A percentile compares a stretch with the other conserved stretches of the same genome.
Conservation (phyloP, 176 grass and related monocot genomes). For the Juncus effusus region DNA sequence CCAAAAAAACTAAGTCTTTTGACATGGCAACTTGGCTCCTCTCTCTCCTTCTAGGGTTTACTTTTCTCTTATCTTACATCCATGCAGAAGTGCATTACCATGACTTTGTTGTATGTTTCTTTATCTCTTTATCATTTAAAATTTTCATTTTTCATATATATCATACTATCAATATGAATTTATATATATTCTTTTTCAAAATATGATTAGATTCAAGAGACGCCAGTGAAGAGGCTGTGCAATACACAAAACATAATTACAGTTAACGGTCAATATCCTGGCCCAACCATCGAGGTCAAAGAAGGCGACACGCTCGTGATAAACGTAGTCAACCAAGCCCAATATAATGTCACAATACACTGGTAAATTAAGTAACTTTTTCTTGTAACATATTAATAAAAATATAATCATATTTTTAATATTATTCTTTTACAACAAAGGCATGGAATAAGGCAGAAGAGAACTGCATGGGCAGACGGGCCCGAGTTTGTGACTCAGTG, state of each 20-base stretch:
- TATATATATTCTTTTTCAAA: neutral
- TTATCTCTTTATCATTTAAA: neutral
- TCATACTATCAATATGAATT: neutral
- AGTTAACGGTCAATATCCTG: slow-evolving; percentile 75
- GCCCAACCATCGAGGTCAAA: slow-evolving; percentile 69
- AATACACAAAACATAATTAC: slow-evolving; percentile 59
- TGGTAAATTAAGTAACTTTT: slow-evolving; percentile 27
- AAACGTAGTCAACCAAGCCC: slow-evolving; percentile 54
- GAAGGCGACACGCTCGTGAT: slow-evolving; percentile 75
- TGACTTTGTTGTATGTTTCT: slow-evolving; percentile 62
- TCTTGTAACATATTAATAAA: neutral
- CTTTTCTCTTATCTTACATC: slow-evolving; percentile 5
- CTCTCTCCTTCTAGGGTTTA: slow-evolving; percentile 11
- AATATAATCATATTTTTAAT: neutral
- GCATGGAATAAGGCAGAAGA: slow-evolving; percentile 63
- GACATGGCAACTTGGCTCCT: slow-evolving; percentile 24
- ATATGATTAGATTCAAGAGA: slow-evolving; percentile 59
- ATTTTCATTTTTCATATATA: neutral
- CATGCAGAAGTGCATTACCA: slow-evolving; percentile 53
- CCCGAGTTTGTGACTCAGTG: slow-evolving; percentile 85
- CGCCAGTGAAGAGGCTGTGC: slow-evolving; percentile 94
- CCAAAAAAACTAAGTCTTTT: slow-evolving; percentile 1
- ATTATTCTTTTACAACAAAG: slow-evolving; percentile 11
- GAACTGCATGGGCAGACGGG: slow-evolving; percentile 73
- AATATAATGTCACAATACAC: slow-evolving; percentile 66